Conservation (phyloP, 164 flowering plant species). For the Paratinospora sagittata region DNA sequence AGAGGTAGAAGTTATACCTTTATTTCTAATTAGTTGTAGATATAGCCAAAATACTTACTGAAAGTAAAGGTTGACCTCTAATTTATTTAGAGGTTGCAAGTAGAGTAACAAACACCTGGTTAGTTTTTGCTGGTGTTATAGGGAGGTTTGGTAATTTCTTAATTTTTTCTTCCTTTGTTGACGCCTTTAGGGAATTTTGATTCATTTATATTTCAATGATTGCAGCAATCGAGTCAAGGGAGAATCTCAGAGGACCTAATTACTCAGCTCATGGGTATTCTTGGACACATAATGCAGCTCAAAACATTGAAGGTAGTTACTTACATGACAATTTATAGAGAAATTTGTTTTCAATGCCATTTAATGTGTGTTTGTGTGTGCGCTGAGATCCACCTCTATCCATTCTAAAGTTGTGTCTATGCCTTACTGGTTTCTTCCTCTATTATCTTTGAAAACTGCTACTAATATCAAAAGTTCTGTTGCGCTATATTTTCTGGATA, state of each 20-base stretch:
- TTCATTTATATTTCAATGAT: slow-evolving; percentile 9
- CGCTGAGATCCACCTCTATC: too few species aligned
- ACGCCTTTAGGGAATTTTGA: neutral
- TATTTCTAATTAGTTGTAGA: too few species aligned
- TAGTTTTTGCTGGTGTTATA: neutral
- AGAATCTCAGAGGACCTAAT: slow-evolving; percentile 74
- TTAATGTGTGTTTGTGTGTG: too few species aligned
- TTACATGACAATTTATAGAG: neutral
- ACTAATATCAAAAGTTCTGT: neutral
- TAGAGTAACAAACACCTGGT: neutral
- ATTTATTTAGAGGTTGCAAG: neutral
- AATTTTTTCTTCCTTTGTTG: neutral
- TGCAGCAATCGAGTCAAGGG: slow-evolving; percentile 80
- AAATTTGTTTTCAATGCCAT: neutral
- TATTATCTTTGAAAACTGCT: neutral
- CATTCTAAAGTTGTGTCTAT: too few species aligned
- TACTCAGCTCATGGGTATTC: slow-evolving; percentile 75
- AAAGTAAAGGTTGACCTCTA: neutral
- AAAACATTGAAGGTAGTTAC: slow-evolving; percentile 69
- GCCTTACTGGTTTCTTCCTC: too few species aligned
- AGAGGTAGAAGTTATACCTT: neutral
- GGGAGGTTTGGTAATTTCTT: neutral
- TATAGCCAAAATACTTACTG: neutral
- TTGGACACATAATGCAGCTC: slow-evolving; percentile 84
- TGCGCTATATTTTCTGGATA: neutral